Percentiles rank a stretch among this genome's conserved stretches.
Evolutionary conservation across 768 basidiomycete species (phyloP).

Genomic region (Leccinum fibrillosum): DNA sequence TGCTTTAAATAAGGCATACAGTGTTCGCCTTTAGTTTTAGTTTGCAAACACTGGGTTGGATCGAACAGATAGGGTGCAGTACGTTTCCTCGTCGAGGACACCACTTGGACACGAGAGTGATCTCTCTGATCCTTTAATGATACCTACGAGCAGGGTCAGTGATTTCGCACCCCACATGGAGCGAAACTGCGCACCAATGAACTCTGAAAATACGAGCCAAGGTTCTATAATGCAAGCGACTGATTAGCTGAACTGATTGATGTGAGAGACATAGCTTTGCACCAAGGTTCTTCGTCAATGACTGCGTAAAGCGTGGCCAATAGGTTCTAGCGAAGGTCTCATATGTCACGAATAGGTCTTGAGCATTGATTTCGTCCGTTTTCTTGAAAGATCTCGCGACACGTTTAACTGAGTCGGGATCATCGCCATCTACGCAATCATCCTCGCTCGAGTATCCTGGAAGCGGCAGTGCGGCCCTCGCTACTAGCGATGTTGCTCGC

Average conservation of each 20-base stretch:
- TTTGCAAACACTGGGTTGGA: slow-evolving; percentile 51
- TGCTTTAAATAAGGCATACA: slow-evolving; percentile 53
- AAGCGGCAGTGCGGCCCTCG: slow-evolving; percentile 17
- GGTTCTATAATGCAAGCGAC: too few species aligned
- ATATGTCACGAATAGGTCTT: too few species aligned
- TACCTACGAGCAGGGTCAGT: slow-evolving; percentile 33
- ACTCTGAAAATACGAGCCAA: too few species aligned
- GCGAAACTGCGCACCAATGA: slow-evolving; percentile 30
- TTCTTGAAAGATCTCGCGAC: too few species aligned
- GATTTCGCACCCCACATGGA: neutral
- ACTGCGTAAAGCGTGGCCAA: too few species aligned
- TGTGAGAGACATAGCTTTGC: too few species aligned
- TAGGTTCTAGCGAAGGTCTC: too few species aligned
- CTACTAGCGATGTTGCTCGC: slow-evolving; percentile 13
- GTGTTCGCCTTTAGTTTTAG: slow-evolving; percentile 35
- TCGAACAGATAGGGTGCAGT: slow-evolving; percentile 48
- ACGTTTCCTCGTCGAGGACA: slow-evolving; percentile 42
- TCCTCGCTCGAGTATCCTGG: slow-evolving; percentile 8
- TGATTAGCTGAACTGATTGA: too few species aligned
- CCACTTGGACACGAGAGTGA: slow-evolving; percentile 35
- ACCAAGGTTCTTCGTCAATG: too few species aligned
- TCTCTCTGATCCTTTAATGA: slow-evolving; percentile 67
- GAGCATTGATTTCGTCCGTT: too few species aligned
- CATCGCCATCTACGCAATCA: too few species aligned
- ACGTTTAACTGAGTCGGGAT: too few species aligned